Evolutionary conservation across 495 filamentous ascomycete species (phyloP).

Genomic region (Penicillium ochrochloron): DNA sequence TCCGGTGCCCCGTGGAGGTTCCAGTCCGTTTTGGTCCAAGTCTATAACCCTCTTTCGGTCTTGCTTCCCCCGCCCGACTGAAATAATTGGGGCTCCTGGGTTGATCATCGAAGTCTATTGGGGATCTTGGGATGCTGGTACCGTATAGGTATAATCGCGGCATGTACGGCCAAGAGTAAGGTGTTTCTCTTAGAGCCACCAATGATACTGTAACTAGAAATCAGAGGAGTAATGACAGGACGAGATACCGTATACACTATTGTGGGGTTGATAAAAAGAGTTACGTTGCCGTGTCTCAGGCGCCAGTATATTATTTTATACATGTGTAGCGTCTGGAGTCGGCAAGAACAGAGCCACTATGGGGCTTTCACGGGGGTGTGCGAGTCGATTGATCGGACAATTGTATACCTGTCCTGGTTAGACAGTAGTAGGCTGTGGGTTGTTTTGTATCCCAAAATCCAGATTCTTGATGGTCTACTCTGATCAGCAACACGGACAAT

Average conservation of each 20-base stretch:
- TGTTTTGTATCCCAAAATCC: not conserved
- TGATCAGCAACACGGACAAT: no score
- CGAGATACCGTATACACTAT: not conserved
- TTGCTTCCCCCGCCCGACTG: not conserved
- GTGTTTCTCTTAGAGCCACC: not conserved
- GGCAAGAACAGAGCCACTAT: not conserved
- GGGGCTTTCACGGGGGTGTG: not conserved
- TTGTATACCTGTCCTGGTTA: not conserved
- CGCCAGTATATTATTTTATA: conserved; percentile 12
- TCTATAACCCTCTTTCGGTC: not conserved
- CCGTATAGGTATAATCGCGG: not conserved
- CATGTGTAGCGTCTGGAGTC: not conserved
- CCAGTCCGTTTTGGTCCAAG: not conserved
- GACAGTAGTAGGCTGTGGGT: not conserved
- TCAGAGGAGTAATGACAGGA: not conserved
- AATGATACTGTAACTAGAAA: not conserved
- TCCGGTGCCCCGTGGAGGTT: conserved; percentile 10
- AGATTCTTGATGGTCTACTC: not conserved
- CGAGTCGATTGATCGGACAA: not conserved
- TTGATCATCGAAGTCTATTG: conserved; percentile 9
- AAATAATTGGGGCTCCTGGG: conserved; percentile 3
- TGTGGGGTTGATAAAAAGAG: conserved; percentile 7
- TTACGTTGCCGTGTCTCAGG: conserved; percentile 23
- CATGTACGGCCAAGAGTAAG: not conserved
- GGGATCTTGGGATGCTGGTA: not conserved